Evolutionary conservation across 1,139 yeast genomes (phyloP).

Genomic region (Torulaspora globosa): DNA sequence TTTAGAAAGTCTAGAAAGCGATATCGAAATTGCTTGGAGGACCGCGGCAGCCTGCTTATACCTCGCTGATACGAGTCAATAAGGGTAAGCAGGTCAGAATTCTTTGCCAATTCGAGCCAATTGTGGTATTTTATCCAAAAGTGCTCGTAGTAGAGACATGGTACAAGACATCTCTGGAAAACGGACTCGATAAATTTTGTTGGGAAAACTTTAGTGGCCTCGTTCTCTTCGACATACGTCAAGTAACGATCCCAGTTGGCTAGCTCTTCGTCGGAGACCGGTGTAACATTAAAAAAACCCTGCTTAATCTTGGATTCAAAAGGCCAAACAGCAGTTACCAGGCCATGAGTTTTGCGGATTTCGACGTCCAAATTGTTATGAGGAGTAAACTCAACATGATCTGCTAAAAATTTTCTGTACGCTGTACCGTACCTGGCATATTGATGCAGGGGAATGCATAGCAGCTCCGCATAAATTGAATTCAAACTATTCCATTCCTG

Average conservation of each 20-base stretch:
- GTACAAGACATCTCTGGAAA: slow-evolving; percentile 59
- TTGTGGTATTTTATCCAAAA: slow-evolving; percentile 59
- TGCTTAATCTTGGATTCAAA: slow-evolving; percentile 52
- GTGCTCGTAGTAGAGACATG: slow-evolving; percentile 48
- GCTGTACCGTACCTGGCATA: slow-evolving; percentile 60
- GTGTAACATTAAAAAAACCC: slow-evolving; percentile 43
- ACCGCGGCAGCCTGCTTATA: slow-evolving; percentile 18
- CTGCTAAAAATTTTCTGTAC: slow-evolving; percentile 42
- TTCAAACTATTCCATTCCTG: slow-evolving; percentile 34
- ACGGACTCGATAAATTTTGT: slow-evolving; percentile 36
- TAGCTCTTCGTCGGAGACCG: slow-evolving; percentile 40
- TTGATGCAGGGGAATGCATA: slow-evolving; percentile 60
- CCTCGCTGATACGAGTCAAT: slow-evolving; percentile 26
- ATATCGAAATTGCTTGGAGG: slow-evolving; percentile 18
- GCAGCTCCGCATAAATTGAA: slow-evolving; percentile 42
- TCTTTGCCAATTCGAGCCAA: slow-evolving; percentile 36
- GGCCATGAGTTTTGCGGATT: slow-evolving; percentile 46
- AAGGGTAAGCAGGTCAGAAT: slow-evolving; percentile 6
- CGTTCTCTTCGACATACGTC: slow-evolving; percentile 39
- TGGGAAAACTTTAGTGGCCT: slow-evolving; percentile 10
- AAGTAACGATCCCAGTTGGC: slow-evolving; percentile 52
- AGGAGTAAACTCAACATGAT: slow-evolving; percentile 28
- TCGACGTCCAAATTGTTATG: slow-evolving; percentile 40
- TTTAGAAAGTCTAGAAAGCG: slow-evolving; percentile 22
- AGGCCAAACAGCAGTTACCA: slow-evolving; percentile 57